These are phyloP conservation scores for Arctium lappa DNA, from an alignment of 129 eudicot genomes.

Conservation along the genomic window DNA sequence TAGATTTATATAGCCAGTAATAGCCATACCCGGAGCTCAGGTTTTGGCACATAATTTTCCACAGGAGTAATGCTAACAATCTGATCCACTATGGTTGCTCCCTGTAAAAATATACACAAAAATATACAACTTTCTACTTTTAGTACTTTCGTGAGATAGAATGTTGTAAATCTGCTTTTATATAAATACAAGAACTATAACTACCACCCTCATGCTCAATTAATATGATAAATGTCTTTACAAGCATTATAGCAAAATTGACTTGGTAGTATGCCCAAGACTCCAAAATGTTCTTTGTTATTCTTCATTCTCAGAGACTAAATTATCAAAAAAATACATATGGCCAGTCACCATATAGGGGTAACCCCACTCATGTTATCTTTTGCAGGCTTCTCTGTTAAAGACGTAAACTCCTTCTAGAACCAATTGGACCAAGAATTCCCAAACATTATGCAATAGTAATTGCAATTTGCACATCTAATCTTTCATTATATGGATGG, in stretches of 20 bases:
- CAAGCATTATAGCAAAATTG: neutral
- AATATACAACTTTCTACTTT: neutral
- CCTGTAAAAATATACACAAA: constrained; percentile 49
- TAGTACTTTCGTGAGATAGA: neutral
- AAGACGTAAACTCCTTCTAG: neutral
- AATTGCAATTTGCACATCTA: neutral
- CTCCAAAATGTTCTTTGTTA: neutral
- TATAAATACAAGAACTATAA: neutral
- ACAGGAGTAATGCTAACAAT: constrained; percentile 70
- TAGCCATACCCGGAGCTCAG: constrained; percentile 51
- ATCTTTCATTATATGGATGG: constrained; percentile 8
- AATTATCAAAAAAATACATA: neutral
- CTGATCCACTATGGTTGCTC: constrained; percentile 97
- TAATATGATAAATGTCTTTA: neutral
- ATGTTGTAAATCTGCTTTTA: neutral
- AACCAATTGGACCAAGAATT: neutral
- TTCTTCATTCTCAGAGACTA: neutral
- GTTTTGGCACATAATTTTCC: constrained; percentile 67
- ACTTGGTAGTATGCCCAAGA: neutral
- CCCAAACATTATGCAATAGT: constrained; percentile 6
- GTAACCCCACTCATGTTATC: neutral
- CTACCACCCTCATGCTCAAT: neutral
- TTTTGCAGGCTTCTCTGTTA: neutral
- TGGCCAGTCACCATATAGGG: neutral
- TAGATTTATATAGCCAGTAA: neutral